phyloP scores from a whole-genome alignment of 176 grass and related monocot species.

The Oryza longistaminata region DNA sequence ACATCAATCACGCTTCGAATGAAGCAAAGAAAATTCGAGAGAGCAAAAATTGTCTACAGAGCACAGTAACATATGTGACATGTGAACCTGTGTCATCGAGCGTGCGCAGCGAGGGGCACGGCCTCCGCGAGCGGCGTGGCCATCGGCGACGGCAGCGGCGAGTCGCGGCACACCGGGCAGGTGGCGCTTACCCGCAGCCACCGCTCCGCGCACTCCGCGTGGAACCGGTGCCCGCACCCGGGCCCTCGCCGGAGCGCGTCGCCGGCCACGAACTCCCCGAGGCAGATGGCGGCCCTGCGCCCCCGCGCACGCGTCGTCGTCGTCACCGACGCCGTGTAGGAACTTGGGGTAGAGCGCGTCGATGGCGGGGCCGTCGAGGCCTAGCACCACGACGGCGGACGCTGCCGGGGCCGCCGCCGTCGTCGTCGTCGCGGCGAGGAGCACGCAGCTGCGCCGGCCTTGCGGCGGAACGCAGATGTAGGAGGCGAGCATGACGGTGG shows the following conservation, averaged over 20 bases:
- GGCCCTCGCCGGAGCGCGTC: conserved; percentile 53
- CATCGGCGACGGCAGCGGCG: conserved; percentile 55
- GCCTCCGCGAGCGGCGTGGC: neutral
- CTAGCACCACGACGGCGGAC: conserved; percentile 11
- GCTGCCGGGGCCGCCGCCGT: neutral
- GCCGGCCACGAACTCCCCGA: conserved; percentile 52
- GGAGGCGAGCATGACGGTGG: conserved; percentile 76
- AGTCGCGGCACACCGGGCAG: conserved; percentile 78
- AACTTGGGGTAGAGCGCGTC: conserved; percentile 74
- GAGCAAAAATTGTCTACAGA: neutral
- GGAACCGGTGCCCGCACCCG: conserved; percentile 66
- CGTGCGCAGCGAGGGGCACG: neutral
- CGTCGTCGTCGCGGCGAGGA: neutral
- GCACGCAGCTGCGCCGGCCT: conserved; percentile 33
- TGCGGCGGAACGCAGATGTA: conserved; percentile 68
- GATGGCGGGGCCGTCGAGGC: conserved; percentile 53
- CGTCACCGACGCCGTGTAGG: neutral
- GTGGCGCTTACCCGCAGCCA: conserved; percentile 79
- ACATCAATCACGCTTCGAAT: neutral
- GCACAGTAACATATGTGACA: neutral
- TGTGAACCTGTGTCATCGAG: neutral
- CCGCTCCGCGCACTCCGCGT: conserved; percentile 65
- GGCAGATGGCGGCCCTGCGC: conserved; percentile 58
- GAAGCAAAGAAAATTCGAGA: neutral
- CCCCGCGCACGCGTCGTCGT: neutral